Evolutionary conservation across 257 asterid species (phyloP).

Genomic region (Forsythia viridissima): DNA sequence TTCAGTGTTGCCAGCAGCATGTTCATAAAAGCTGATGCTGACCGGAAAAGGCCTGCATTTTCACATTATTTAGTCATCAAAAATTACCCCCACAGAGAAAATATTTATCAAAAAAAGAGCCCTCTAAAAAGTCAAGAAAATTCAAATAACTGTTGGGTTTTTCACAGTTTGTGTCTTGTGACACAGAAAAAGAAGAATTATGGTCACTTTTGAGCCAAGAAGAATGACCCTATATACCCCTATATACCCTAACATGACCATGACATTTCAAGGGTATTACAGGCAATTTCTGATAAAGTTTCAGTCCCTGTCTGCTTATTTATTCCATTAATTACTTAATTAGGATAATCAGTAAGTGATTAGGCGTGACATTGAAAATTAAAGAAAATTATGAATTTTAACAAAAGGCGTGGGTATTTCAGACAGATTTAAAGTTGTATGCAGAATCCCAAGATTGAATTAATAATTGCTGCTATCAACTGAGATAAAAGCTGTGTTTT

Average conservation of each 20-base stretch:
- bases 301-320: conserved; percentile 21
- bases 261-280: conserved; percentile 65
- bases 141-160: conserved; percentile 37
- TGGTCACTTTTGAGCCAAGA: conserved; percentile 39
- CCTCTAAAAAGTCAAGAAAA: conserved; percentile 31
- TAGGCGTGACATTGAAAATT: conserved; percentile 75
- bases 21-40: conserved; percentile 94
- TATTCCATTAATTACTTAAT: conserved; percentile 27
- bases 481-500: conserved; percentile 49
- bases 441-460: conserved; percentile 62
- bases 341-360: conserved; percentile 36
- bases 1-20: conserved; percentile 70
- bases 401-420: conserved; percentile 36
- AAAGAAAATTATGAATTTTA: conserved; percentile 32
- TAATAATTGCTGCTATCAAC: conserved; percentile 41
- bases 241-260: conserved; percentile 32
- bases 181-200: conserved; percentile 50
- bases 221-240: conserved; percentile 47
- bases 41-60: conserved; percentile 92
- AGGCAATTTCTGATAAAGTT: conserved; percentile 53
- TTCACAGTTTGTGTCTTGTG: conserved; percentile 31
- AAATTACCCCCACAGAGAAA: conserved; percentile 11
- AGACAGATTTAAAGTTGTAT: conserved; percentile 35
- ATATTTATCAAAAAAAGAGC: conserved; percentile 21
- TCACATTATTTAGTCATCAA: conserved; percentile 32